Evolutionary conservation across 1,139 yeast genomes (phyloP).

Genomic region (Diutina catenulata): DNA sequence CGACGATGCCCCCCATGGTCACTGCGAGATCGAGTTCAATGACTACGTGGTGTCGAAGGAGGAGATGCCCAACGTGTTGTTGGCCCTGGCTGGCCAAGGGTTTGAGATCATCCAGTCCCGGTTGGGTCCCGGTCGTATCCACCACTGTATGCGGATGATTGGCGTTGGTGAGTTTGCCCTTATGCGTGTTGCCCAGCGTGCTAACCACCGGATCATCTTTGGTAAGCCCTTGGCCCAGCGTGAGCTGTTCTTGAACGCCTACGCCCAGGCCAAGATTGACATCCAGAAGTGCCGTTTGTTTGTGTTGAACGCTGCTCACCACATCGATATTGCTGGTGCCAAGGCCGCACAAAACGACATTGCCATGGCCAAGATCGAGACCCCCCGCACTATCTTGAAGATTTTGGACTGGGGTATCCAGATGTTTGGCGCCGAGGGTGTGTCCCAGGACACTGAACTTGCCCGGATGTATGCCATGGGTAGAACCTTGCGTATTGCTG

Average conservation of each 20-base stretch:
- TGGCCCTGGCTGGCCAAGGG: constrained; percentile 48
- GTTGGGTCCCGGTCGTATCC: constrained; percentile 64
- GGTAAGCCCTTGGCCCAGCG: constrained; percentile 43
- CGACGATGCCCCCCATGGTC: constrained; percentile 72
- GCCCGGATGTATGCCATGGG: constrained; percentile 45
- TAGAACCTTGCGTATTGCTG: constrained; percentile 58
- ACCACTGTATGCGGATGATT: constrained; percentile 62
- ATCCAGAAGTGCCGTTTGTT: constrained; percentile 46
- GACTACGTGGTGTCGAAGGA: constrained; percentile 37
- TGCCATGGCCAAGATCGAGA: constrained; percentile 58
- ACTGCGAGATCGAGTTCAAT: constrained; percentile 47
- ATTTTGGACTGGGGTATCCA: constrained; percentile 61
- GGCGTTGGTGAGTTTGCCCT: constrained; percentile 59
- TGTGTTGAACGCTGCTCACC: constrained; percentile 56
- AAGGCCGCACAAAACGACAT: constrained; percentile 49
- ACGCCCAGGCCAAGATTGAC: constrained; percentile 49
- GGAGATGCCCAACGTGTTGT: constrained; percentile 25
- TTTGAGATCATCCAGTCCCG: constrained; percentile 61
- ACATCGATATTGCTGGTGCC: constrained; percentile 45
- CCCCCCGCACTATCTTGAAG: constrained; percentile 45
- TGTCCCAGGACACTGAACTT: constrained; percentile 51
- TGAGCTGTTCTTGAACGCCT: constrained; percentile 39
- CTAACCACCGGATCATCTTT: constrained; percentile 43
- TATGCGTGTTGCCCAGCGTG: constrained; percentile 40
- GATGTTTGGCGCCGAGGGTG: constrained; percentile 61